Evolutionary conservation across 2,329 filamentous ascomycete genomes (phyloP).

Genomic region (Penicillium sp.): DNA sequence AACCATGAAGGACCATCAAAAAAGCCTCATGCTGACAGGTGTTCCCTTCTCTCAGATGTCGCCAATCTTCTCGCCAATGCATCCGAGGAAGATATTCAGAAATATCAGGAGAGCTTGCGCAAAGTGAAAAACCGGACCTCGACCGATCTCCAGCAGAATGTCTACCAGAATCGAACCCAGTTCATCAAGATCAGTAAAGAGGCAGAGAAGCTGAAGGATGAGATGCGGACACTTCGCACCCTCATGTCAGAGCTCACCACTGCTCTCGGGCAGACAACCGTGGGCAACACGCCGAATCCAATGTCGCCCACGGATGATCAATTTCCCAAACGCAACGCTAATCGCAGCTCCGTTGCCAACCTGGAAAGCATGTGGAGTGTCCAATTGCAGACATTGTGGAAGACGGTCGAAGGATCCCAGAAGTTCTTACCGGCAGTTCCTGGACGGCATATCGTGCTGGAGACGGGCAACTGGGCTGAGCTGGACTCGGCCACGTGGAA

Average conservation of each 20-base stretch:
- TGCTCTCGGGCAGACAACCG: slow-evolving; percentile 55
- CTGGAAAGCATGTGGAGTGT: slow-evolving; percentile 68
- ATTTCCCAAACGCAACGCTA: slow-evolving; percentile 61
- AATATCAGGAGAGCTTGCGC: slow-evolving; percentile 74
- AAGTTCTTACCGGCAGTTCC: slow-evolving; percentile 90
- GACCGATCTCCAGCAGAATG: slow-evolving; percentile 86
- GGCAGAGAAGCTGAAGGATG: slow-evolving; percentile 93
- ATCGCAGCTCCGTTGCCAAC: slow-evolving; percentile 84
- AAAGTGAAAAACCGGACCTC: slow-evolving; percentile 77
- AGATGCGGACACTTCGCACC: slow-evolving; percentile 88
- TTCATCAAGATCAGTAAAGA: slow-evolving; percentile 99
- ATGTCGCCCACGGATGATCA: slow-evolving; percentile 55
- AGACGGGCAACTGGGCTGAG: slow-evolving; percentile 93
- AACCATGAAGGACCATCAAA: background rate
- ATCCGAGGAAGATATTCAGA: slow-evolving; percentile 80
- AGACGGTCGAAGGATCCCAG: slow-evolving; percentile 95
- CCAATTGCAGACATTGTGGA: slow-evolving; percentile 81
- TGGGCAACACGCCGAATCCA: slow-evolving; percentile 56
- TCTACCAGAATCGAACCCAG: slow-evolving; percentile 95
- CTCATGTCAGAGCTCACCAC: slow-evolving; percentile 91
- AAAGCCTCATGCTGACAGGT: slow-evolving; percentile 20
- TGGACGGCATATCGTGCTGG: slow-evolving; percentile 91
- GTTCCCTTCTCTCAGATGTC: slow-evolving; percentile 37
- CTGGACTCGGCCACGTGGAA: slow-evolving; percentile 98
- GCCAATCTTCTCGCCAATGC: slow-evolving; percentile 75